These are phyloP conservation scores for Abelmoschus esculentus DNA, from an alignment of 345 rosid genomes.

Conservation along the genomic window DNA sequence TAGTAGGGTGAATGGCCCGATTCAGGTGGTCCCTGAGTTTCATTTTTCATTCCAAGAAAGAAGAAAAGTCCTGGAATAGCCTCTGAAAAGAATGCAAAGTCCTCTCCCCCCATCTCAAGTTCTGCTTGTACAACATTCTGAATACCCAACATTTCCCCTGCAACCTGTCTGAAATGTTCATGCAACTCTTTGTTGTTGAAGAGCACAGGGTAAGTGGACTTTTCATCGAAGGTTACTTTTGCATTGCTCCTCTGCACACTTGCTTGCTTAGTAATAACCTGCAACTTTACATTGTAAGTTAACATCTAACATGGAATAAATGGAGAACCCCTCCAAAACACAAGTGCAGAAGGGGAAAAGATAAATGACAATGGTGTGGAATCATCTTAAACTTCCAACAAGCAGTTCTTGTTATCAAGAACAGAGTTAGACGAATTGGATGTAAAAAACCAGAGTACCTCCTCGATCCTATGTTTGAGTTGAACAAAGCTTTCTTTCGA, in stretches of 20 bases:
- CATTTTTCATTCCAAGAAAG: constrained; percentile 40
- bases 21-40: not conserved
- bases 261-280: constrained; percentile 71
- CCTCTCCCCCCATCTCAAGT: constrained; percentile 56
- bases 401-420: not conserved
- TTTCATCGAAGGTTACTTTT: constrained; percentile 30
- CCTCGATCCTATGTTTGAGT: constrained; percentile 58
- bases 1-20: not conserved
- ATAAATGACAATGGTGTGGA: not conserved
- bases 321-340: too few species aligned
- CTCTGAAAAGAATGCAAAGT: constrained; percentile 62
- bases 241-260: constrained; percentile 61
- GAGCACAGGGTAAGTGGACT: constrained; percentile 33
- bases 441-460: constrained; percentile 31
- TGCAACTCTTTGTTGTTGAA: constrained; percentile 49
- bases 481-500: constrained; percentile 36
- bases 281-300: constrained; percentile 2
- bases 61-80: constrained; percentile 59
- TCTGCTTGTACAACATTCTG: constrained; percentile 24
- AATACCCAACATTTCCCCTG: constrained; percentile 38
- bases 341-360: too few species aligned
- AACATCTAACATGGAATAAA: not conserved
- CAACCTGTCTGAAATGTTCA: constrained; percentile 32
- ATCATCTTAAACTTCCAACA: not conserved
- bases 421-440: not conserved